phyloP scores from a whole-genome alignment of 2,329 filamentous ascomycete species.

The Leptographium procerum region DNA sequence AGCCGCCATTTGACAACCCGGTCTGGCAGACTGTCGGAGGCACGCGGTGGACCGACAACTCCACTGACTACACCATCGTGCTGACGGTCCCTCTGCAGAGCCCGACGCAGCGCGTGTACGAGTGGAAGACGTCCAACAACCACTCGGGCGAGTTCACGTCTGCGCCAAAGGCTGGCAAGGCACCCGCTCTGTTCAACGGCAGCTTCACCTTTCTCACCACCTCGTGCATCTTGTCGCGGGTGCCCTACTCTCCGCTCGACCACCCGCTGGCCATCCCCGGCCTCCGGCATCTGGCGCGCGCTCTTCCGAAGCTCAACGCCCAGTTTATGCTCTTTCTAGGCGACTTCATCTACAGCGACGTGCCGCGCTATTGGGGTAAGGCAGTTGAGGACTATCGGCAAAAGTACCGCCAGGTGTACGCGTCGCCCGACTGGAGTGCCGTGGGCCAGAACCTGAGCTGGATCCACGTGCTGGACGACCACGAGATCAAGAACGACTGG shows the following conservation, averaged over 20 bases:
- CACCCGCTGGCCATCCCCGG: slow-evolving; percentile 77
- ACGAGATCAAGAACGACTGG: slow-evolving; percentile 96
- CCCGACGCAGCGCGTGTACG: slow-evolving; percentile 61
- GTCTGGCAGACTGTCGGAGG: slow-evolving; percentile 57
- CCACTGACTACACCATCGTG: slow-evolving; percentile 71
- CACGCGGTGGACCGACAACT: slow-evolving; percentile 55
- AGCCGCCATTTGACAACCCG: slow-evolving; percentile 40
- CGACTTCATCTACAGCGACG: slow-evolving; percentile 86
- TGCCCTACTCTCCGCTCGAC: slow-evolving; percentile 78
- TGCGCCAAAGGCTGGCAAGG: slow-evolving; percentile 57
- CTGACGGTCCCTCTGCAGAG: slow-evolving; percentile 54
- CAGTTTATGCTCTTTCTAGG: slow-evolving; percentile 76
- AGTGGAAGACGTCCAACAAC: slow-evolving; percentile 80
- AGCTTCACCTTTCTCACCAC: slow-evolving; percentile 85
- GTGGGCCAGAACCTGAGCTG: slow-evolving; percentile 76
- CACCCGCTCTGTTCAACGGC: slow-evolving; percentile 47
- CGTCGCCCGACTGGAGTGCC: slow-evolving; percentile 78
- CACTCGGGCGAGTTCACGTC: slow-evolving; percentile 72
- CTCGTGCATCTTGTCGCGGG: slow-evolving; percentile 82
- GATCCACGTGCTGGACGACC: slow-evolving; percentile 95
- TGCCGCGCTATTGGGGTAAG: slow-evolving; percentile 67
- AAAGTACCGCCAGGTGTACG: slow-evolving; percentile 92
- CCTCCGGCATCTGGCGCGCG: slow-evolving; percentile 62
- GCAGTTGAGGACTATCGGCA: slow-evolving; percentile 67
- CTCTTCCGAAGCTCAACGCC: slow-evolving; percentile 58